A percentile compares a stretch with the other conserved stretches of the same genome.
Evolutionary conservation across 306 rosid species (phyloP).

Genomic region (Trifolium dubium): DNA sequence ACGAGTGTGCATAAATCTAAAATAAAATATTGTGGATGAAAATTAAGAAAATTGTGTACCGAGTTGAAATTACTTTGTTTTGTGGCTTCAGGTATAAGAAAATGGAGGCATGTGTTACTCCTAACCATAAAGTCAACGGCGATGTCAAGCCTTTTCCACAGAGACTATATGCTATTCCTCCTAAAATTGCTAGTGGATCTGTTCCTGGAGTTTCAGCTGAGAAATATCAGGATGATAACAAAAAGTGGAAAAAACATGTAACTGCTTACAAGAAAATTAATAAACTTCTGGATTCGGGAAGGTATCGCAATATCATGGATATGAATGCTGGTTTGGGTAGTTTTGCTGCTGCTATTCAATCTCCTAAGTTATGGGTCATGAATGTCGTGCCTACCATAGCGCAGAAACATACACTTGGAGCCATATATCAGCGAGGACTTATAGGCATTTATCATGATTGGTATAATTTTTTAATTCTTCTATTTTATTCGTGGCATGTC

Average conservation of each 20-base stretch:
- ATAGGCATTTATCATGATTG: conserved; percentile 96
- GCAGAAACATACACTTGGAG: conserved; percentile 74
- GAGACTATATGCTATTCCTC: conserved; percentile 80
- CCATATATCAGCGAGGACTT: conserved; percentile 77
- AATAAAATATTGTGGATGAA: not conserved
- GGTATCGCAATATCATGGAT: conserved; percentile 97
- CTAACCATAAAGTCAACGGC: conserved; percentile 58
- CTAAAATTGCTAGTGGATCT: conserved; percentile 80
- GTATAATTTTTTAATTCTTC: conserved; percentile 49
- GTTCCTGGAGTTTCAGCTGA: conserved; percentile 76
- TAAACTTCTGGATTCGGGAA: conserved; percentile 71
- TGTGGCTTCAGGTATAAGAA: conserved; percentile 73
- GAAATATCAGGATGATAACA: conserved; percentile 67
- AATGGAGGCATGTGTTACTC: conserved; percentile 87
- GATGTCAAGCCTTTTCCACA: conserved; percentile 74
- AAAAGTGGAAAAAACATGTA: conserved; percentile 85
- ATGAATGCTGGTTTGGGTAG: conserved; percentile 96
- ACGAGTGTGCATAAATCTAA: not conserved
- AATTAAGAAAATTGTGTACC: not conserved
- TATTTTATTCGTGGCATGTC: conserved; percentile 12
- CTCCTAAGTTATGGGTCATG: conserved; percentile 93
- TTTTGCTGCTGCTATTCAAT: conserved; percentile 83
- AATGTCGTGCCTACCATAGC: conserved; percentile 93
- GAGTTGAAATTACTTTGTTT: conserved; percentile 23
- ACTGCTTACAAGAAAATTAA: conserved; percentile 82